Conservation (phyloP, 768 basidiomycete genomes). For the Amanita phalloides region DNA sequence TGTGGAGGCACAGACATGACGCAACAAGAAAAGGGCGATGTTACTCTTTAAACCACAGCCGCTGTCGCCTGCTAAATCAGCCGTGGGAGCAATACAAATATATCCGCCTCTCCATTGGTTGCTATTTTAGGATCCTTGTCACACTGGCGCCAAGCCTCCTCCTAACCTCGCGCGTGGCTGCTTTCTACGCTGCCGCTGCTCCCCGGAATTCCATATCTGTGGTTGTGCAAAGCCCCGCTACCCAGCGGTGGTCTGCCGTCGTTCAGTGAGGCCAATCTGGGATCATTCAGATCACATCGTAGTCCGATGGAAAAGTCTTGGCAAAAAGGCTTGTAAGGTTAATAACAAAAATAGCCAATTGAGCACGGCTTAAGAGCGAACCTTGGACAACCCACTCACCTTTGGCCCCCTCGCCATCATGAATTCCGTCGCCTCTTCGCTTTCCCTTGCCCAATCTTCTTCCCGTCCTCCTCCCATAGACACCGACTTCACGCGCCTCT, state of each 20-base stretch:
- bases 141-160: conserved; percentile 5
- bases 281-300: neutral
- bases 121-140: conserved; percentile 17
- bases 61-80: neutral
- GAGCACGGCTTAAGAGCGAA: conserved; percentile 34
- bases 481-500: conserved; percentile 23
- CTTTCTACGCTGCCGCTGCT: neutral
- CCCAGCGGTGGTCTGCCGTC: too few relatives aligned
- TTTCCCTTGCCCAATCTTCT: conserved; percentile 18
- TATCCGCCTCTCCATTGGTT: conserved; percentile 18
- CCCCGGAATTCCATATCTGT: neutral
- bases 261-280: neutral
- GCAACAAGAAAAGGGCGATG: neutral
- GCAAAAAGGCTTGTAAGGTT: conserved; percentile 34
- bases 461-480: conserved; percentile 9
- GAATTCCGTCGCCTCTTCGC: conserved; percentile 22
- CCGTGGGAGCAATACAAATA: conserved; percentile 14
- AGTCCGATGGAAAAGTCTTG: conserved; percentile 22
- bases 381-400: conserved; percentile 23
- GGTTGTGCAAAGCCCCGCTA: neutral
- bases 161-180: neutral
- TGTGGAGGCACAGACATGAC: neutral
- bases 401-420: conserved; percentile 28
- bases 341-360: conserved; percentile 32
- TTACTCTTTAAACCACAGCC: too few relatives aligned